phyloP scores from a whole-genome alignment of 805 yeast genomes.

The Metschnikowia kunwiensis region DNA sequence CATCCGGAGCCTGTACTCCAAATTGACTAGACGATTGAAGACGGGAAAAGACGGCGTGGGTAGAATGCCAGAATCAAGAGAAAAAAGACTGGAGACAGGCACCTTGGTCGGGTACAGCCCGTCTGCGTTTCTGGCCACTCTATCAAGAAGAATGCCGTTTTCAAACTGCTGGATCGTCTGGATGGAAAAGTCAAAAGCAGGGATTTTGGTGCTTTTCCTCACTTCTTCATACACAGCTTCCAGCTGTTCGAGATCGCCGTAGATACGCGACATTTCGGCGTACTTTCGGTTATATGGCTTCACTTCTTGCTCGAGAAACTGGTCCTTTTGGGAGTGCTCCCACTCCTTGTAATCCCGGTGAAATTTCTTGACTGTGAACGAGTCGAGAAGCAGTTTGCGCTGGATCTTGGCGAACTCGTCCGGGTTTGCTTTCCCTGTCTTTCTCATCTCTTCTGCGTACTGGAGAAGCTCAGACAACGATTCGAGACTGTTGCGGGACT shows the following conservation, averaged over 20 bases:
- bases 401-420: constrained; percentile 3
- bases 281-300: constrained; percentile 29
- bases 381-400: constrained; percentile 25
- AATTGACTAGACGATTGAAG: constrained; percentile 30
- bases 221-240: constrained; percentile 25
- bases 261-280: constrained; percentile 29
- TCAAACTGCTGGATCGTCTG: constrained; percentile 27
- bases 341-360: constrained; percentile 31
- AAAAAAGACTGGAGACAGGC: constrained; percentile 22
- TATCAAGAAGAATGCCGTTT: constrained; percentile 19
- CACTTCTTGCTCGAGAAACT: constrained; percentile 25
- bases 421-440: not conserved
- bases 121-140: constrained; percentile 14
- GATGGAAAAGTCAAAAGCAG: constrained; percentile 27
- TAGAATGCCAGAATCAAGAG: constrained; percentile 24
- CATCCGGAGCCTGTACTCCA: constrained; percentile 33
- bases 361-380: constrained; percentile 31
- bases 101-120: constrained; percentile 6
- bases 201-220: constrained; percentile 24
- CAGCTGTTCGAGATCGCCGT: constrained; percentile 23
- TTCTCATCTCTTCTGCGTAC: constrained; percentile 2
- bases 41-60: constrained; percentile 29
- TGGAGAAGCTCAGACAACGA: constrained; percentile 9
- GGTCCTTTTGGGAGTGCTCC: constrained; percentile 20
- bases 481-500: constrained; percentile 7